These are phyloP conservation scores for Leccinum truebloodii DNA, from an alignment of 768 basidiomycete genomes.

Conservation along the genomic window DNA sequence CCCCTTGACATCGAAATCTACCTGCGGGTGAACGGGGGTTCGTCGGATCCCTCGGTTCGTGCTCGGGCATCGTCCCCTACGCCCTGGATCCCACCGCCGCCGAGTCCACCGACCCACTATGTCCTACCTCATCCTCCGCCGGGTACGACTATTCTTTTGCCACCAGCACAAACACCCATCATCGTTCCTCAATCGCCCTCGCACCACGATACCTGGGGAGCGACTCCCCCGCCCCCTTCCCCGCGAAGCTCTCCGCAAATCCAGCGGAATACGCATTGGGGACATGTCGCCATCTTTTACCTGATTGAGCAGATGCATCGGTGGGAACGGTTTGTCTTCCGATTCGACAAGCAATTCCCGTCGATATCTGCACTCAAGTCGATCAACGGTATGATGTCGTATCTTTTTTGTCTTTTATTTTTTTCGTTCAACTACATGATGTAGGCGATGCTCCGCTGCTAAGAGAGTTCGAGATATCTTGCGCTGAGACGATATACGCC, in stretches of 20 bases:
- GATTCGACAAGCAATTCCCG: conserved; percentile 75
- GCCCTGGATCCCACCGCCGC: conserved; percentile 33
- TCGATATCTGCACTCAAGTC: conserved; percentile 74
- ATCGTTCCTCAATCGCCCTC: conserved; percentile 47
- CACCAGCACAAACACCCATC: conserved; percentile 44
- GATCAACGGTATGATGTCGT: conserved; percentile 55
- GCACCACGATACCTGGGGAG: conserved; percentile 42
- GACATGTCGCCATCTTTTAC: conserved; percentile 78
- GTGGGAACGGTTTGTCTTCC: conserved; percentile 80
- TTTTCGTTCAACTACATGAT: conserved; percentile 5
- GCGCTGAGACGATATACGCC: conserved; percentile 59
- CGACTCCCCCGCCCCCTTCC: conserved; percentile 31
- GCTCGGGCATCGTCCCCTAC: conserved; percentile 32
- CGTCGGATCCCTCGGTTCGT: conserved; percentile 24
- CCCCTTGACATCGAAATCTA: conserved; percentile 83
- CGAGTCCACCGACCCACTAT: conserved; percentile 40
- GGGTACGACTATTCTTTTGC: conserved; percentile 32
- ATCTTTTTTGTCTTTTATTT: background rate
- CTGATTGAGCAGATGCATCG: conserved; percentile 78
- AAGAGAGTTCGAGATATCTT: conserved; percentile 76
- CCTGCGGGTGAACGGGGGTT: conserved; percentile 50
- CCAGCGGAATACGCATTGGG: conserved; percentile 68
- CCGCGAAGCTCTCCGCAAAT: conserved; percentile 31
- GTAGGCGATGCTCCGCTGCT: conserved; percentile 73
- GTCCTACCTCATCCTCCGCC: conserved; percentile 34